phyloP scores from a whole-genome alignment of 2,329 filamentous ascomycete species.

The Curvularia sp. region DNA sequence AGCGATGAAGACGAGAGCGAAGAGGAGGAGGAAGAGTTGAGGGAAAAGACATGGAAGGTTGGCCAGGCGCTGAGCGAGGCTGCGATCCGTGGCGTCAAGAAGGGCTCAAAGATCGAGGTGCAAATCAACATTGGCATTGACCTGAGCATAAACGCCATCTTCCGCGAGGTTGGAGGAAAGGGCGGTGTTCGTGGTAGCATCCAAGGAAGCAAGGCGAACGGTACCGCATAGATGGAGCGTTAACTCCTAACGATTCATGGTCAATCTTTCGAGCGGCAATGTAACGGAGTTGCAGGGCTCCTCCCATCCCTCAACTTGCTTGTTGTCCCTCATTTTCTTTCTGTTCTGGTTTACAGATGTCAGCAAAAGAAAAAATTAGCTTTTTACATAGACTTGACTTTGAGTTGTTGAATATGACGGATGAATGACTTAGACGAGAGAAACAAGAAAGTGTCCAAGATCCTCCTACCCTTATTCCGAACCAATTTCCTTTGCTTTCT shows the following conservation, averaged over 20 bases:
- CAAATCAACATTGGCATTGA: constrained; percentile 87
- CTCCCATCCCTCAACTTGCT: neutral
- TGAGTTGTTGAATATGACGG: neutral
- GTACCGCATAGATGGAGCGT: constrained; percentile 32
- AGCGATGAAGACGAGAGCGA: constrained; percentile 65
- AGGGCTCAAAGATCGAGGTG: constrained; percentile 89
- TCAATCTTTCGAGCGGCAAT: neutral
- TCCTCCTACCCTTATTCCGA: neutral
- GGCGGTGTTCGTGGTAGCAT: constrained; percentile 62
- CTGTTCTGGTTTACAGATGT: neutral
- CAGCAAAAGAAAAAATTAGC: constrained; percentile 2
- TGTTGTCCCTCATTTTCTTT: neutral
- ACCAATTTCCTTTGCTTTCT: neutral
- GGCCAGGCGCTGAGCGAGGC: constrained; percentile 84
- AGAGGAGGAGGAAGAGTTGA: constrained; percentile 85
- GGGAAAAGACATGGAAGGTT: constrained; percentile 92
- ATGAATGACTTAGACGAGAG: neutral
- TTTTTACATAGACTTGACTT: neutral
- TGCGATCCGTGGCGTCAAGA: constrained; percentile 82
- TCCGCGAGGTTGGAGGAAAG: constrained; percentile 86
- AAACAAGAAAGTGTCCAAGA: neutral
- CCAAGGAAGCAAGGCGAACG: constrained; percentile 39
- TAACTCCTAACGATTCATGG: constrained; percentile 5
- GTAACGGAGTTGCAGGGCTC: neutral
- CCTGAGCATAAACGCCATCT: constrained; percentile 78